Conservation (phyloP, 768 basidiomycete genomes). For the Leccinellum albellum region DNA sequence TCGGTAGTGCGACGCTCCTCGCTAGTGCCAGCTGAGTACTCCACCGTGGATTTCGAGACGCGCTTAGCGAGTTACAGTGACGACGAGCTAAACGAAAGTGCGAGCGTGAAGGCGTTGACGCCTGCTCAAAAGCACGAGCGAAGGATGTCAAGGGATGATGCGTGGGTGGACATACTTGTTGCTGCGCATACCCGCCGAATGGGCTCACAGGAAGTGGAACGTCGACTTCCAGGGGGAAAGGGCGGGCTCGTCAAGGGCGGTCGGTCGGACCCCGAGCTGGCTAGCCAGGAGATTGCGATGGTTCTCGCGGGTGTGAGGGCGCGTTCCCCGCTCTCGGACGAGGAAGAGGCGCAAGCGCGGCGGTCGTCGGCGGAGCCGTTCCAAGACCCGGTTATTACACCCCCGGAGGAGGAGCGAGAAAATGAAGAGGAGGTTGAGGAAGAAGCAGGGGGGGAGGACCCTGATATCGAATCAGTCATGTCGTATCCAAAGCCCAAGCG, state of each 20-base stretch:
- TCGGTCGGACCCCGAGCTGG: conserved; percentile 63
- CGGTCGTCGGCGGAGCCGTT: conserved; percentile 17
- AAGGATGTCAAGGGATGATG: conserved; percentile 57
- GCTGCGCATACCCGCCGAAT: conserved; percentile 51
- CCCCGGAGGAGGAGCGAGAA: conserved; percentile 9
- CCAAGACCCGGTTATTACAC: neutral
- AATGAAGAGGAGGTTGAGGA: conserved; percentile 16
- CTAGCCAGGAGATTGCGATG: conserved; percentile 68
- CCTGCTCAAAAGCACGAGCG: conserved; percentile 40
- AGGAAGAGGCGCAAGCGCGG: conserved; percentile 33
- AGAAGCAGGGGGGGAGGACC: conserved; percentile 40
- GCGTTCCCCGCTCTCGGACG: conserved; percentile 37
- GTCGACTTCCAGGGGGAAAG: conserved; percentile 22
- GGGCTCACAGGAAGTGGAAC: conserved; percentile 52
- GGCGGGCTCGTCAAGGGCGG: conserved; percentile 29
- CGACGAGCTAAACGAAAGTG: conserved; percentile 41
- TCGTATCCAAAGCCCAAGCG: conserved; percentile 37
- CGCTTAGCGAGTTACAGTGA: conserved; percentile 63
- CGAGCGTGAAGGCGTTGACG: conserved; percentile 37
- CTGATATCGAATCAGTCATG: conserved; percentile 43
- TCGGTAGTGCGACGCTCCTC: conserved; percentile 45
- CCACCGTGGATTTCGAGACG: conserved; percentile 80
- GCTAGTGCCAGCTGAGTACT: conserved; percentile 70
- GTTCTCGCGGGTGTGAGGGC: conserved; percentile 57
- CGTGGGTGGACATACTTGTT: conserved; percentile 87